These are phyloP conservation scores for Rhodotorula mucilaginosa DNA, from an alignment of 1,284 basidiomycete genomes.

Conservation along the genomic window DNA sequence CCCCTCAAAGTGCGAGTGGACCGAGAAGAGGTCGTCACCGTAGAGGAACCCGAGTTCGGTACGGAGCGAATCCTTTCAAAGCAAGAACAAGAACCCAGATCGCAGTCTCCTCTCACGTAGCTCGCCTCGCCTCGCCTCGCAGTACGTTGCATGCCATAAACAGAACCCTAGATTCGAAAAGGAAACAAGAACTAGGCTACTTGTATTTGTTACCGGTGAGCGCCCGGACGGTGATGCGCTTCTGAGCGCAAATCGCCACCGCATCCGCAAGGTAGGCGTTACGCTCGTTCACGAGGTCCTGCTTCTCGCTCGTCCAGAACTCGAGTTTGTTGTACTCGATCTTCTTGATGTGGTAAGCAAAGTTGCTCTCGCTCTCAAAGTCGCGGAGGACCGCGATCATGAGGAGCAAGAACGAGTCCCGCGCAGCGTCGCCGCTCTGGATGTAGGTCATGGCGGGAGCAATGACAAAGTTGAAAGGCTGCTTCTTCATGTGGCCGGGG, in stretches of 20 bases:
- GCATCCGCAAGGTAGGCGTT: constrained; percentile 18
- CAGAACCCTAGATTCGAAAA: too few species aligned
- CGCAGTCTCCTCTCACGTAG: too few species aligned
- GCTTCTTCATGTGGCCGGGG: constrained; percentile 3
- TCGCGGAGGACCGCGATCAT: constrained; percentile 28
- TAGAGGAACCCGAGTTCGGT: not conserved
- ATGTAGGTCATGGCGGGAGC: constrained; percentile 6
- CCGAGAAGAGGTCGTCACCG: not conserved
- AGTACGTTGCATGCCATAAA: too few species aligned
- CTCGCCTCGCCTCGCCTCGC: too few species aligned
- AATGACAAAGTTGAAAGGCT: constrained; percentile 23
- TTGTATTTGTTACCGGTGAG: constrained; percentile 11
- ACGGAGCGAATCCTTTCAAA: too few species aligned
- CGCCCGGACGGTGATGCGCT: constrained; percentile 8
- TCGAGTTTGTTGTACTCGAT: constrained; percentile 3
- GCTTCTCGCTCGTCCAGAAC: constrained; percentile 3
- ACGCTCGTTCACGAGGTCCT: not conserved
- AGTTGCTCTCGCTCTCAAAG: constrained; percentile 27
- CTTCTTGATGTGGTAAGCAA: constrained; percentile 23
- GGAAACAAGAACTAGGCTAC: not conserved
- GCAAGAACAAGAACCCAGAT: too few species aligned
- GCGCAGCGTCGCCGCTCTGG: not conserved
- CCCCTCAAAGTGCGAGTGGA: not conserved
- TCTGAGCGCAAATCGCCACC: constrained; percentile 14
- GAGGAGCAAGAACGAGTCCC: constrained; percentile 29